phyloP scores from a whole-genome alignment of 1,284 basidiomycete species.

The Dichomitus squalens region DNA sequence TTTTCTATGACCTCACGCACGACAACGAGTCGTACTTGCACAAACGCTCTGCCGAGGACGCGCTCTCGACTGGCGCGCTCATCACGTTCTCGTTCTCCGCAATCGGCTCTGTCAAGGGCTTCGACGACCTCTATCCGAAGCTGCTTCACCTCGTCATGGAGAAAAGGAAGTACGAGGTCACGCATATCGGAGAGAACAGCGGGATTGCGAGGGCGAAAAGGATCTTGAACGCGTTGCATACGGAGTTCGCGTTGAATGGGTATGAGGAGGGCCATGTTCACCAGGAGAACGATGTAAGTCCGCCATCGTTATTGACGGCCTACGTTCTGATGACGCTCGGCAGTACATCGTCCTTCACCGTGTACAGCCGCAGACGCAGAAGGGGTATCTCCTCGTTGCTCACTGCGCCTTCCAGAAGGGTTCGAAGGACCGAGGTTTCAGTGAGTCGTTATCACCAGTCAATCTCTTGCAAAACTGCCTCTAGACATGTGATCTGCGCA shows the following conservation, averaged over 20 bases:
- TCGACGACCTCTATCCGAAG: conserved; percentile 95
- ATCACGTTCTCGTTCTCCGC: conserved; percentile 87
- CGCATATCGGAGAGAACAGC: conserved; percentile 50
- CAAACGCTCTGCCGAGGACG: conserved; percentile 91
- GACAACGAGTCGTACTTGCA: conserved; percentile 91
- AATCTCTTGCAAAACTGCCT: conserved; percentile 20
- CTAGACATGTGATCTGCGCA: conserved; percentile 33
- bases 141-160: conserved; percentile 86
- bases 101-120: conserved; percentile 91
- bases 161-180: conserved; percentile 74
- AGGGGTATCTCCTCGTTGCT: conserved; percentile 88
- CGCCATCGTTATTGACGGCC: not conserved
- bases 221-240: conserved; percentile 82
- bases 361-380: conserved; percentile 87
- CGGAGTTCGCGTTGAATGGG: conserved; percentile 85
- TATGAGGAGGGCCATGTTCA: conserved; percentile 93
- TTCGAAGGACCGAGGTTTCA: conserved; percentile 75
- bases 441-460: conserved; percentile 44
- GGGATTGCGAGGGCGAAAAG: conserved; percentile 86
- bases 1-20: conserved; percentile 93
- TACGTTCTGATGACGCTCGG: not conserved
- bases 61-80: conserved; percentile 88
- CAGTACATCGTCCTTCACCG: conserved; percentile 93
- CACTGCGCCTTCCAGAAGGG: conserved; percentile 88
- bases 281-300: conserved; percentile 88